A percentile compares a stretch with the other conserved stretches of the same genome.
These are phyloP conservation scores for Aethionema arabicum DNA, from an alignment of 345 rosid species.

Conservation along the genomic window DNA sequence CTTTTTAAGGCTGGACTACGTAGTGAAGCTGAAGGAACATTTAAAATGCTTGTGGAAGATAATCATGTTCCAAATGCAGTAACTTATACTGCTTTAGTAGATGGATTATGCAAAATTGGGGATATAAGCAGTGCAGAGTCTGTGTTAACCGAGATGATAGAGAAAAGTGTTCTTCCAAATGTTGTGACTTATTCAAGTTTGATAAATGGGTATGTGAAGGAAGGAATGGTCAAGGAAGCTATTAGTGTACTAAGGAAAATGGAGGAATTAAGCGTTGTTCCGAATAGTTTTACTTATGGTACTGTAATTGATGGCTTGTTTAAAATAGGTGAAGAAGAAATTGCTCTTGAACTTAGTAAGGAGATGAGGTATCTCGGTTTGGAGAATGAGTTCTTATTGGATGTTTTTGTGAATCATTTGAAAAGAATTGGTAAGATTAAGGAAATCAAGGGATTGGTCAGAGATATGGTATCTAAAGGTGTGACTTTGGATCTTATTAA, in stretches of 20 bases:
- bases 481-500: conserved; percentile 63
- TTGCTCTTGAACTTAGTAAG: conserved; percentile 56
- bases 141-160: conserved; percentile 59
- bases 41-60: conserved; percentile 45
- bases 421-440: conserved; percentile 60
- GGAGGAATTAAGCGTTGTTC: conserved; percentile 46
- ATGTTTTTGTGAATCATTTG: conserved; percentile 62
- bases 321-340: conserved; percentile 57
- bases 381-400: conserved; percentile 55
- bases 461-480: conserved; percentile 56
- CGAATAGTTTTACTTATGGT: conserved; percentile 58
- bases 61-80: conserved; percentile 51
- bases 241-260: conserved; percentile 52
- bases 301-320: conserved; percentile 68
- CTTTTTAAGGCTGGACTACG: conserved; percentile 66
- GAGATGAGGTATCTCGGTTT: conserved; percentile 64
- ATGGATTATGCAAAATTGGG: conserved; percentile 71
- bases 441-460: conserved; percentile 50
- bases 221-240: conserved; percentile 73
- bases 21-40: conserved; percentile 59
- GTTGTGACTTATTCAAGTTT: conserved; percentile 65
- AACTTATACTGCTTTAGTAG: conserved; percentile 70
- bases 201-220: conserved; percentile 68
- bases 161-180: conserved; percentile 49
- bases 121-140: conserved; percentile 55